Evolutionary conservation across 176 grass and related monocot species (phyloP).

Genomic region (Phragmites australis): DNA sequence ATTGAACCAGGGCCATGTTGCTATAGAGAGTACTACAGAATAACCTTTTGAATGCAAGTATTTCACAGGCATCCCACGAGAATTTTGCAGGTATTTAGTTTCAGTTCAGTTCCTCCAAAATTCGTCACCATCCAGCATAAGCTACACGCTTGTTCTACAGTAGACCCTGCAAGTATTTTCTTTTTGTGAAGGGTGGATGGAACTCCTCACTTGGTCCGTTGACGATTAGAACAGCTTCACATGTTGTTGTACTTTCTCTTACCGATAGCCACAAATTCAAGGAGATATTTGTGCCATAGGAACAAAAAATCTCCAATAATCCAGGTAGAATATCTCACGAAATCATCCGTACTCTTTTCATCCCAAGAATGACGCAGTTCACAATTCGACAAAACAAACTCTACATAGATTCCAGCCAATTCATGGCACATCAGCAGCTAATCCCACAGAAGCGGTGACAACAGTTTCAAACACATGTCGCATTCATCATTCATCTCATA

Average conservation of each 20-base stretch:
- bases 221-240: neutral
- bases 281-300: conserved; percentile 3
- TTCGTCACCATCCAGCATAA: neutral
- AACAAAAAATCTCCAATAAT: no score
- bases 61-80: no score
- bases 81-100: no score
- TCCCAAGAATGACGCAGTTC: neutral
- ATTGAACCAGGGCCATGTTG: no score
- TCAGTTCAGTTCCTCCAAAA: neutral
- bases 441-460: neutral
- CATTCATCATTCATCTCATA: neutral
- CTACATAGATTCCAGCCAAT: neutral
- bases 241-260: neutral
- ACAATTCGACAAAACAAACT: neutral
- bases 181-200: no score
- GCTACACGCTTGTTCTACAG: neutral
- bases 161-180: neutral
- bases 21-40: no score
- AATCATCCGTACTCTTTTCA: neutral
- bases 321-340: neutral
- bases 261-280: neutral
- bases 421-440: neutral
- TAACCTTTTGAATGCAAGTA: neutral
- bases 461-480: neutral
- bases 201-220: no score